phyloP scores from a whole-genome alignment of 2,329 filamentous ascomycete species.

The Aspergillus flavus region DNA sequence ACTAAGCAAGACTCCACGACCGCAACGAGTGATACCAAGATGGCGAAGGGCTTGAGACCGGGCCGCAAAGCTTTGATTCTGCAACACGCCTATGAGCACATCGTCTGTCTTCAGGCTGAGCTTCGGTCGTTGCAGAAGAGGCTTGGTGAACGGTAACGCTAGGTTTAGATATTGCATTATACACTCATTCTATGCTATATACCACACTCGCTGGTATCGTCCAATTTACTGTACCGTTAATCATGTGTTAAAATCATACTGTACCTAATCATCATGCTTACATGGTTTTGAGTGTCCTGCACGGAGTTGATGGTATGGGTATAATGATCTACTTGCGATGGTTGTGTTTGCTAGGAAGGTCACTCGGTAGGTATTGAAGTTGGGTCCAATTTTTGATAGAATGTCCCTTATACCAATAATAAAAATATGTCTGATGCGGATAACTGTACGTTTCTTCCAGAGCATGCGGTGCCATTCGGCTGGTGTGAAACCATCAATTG shows the following conservation, averaged over 20 bases:
- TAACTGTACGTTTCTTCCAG: not conserved
- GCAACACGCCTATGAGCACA: not conserved
- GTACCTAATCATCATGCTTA: not conserved
- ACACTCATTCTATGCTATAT: not conserved
- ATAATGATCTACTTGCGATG: too few species aligned
- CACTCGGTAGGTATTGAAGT: not conserved
- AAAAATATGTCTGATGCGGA: not conserved
- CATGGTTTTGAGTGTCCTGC: too few species aligned
- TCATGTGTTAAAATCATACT: not conserved
- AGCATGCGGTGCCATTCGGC: not conserved
- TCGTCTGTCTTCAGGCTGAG: not conserved
- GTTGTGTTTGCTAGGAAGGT: not conserved
- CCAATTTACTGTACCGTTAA: not conserved
- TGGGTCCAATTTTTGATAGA: not conserved
- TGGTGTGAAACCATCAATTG: too few species aligned
- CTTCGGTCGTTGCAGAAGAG: not conserved
- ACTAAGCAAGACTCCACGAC: not conserved
- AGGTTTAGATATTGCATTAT: not conserved
- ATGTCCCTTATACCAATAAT: not conserved
- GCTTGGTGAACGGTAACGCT: not conserved
- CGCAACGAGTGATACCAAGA: not conserved
- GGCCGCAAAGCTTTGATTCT: slow-evolving; percentile 1
- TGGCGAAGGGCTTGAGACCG: not conserved
- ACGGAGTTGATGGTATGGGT: not conserved
- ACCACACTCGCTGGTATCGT: not conserved